phyloP scores from a whole-genome alignment of 164 flowering plant genomes.

The Protea cynaroides region DNA sequence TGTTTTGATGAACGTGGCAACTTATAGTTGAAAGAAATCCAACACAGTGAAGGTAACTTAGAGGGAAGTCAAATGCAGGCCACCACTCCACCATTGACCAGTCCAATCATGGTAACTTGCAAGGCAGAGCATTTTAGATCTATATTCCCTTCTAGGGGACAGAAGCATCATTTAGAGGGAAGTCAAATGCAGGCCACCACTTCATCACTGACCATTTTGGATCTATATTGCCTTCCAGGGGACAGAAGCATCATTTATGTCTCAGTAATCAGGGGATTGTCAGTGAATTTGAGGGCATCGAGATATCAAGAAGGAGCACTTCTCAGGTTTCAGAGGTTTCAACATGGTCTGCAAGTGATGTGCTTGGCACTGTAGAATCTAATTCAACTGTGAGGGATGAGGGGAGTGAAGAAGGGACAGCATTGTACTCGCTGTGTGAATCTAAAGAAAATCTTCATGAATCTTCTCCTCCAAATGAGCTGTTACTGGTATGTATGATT shows the following conservation, averaged over 20 bases:
- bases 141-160: slow-evolving; percentile 15
- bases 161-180: slow-evolving; percentile 13
- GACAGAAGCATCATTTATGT: slow-evolving; percentile 4
- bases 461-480: slow-evolving; percentile 31
- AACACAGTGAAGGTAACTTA: slow-evolving; percentile 33
- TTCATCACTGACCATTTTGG: slow-evolving; percentile 13
- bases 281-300: slow-evolving; percentile 15
- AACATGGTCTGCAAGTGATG: slow-evolving; percentile 23
- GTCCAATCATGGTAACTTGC: slow-evolving; percentile 18
- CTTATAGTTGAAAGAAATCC: slow-evolving; percentile 1
- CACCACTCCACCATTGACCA: slow-evolving; percentile 5
- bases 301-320: slow-evolving; percentile 14
- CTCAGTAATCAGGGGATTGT: slow-evolving; percentile 19
- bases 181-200: background rate
- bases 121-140: slow-evolving; percentile 16
- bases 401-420: slow-evolving; percentile 13
- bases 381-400: slow-evolving; percentile 14
- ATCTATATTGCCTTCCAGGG: slow-evolving; percentile 16
- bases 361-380: slow-evolving; percentile 4
- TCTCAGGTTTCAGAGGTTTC: slow-evolving; percentile 19
- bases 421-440: slow-evolving; percentile 1
- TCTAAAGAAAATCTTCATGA: slow-evolving; percentile 10
- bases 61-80: slow-evolving; percentile 14
- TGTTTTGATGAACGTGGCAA: background rate
- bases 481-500: slow-evolving; percentile 20